A percentile compares a stretch with the other conserved stretches of the same genome.
Conservation (phyloP, 2,329 filamentous ascomycete species). For the Verticillium albo-atrum region DNA sequence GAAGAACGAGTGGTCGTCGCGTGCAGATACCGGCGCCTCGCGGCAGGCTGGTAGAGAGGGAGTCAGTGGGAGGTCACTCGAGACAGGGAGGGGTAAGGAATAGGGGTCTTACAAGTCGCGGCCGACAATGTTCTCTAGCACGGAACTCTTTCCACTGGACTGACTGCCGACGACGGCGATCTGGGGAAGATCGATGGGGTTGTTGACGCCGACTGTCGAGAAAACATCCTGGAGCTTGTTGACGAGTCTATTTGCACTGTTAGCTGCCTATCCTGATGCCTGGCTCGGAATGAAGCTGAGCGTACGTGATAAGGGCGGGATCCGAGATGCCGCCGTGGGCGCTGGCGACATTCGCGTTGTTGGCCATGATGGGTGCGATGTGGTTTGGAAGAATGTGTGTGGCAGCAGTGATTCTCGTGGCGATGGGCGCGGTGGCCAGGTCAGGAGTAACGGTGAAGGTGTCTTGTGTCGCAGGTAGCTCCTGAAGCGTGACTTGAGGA, state of each 20-base stretch:
- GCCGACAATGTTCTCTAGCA: conserved; percentile 97
- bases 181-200: conserved; percentile 97
- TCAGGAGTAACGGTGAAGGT: conserved; percentile 6
- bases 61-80: conserved; percentile 8
- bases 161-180: conserved; percentile 98
- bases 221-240: conserved; percentile 99
- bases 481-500: neutral
- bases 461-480: conserved; percentile 1
- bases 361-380: conserved; percentile 1
- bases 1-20: conserved; percentile 88
- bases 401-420: neutral
- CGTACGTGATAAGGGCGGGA: conserved; percentile 62
- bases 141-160: conserved; percentile 98
- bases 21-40: conserved; percentile 98
- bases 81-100: conserved; percentile 7
- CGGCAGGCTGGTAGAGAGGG: conserved; percentile 63
- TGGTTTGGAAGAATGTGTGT: neutral
- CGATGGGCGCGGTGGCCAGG: neutral
- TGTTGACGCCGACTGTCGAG: conserved; percentile 95
- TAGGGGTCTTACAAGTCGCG: conserved; percentile 84
- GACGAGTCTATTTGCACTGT: conserved; percentile 61
- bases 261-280: conserved; percentile 15
- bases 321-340: conserved; percentile 56
- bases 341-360: neutral
- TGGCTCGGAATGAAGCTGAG: conserved; percentile 6